phyloP scores from a whole-genome alignment of 495 filamentous ascomycete genomes.

The Xylaria sp. region DNA sequence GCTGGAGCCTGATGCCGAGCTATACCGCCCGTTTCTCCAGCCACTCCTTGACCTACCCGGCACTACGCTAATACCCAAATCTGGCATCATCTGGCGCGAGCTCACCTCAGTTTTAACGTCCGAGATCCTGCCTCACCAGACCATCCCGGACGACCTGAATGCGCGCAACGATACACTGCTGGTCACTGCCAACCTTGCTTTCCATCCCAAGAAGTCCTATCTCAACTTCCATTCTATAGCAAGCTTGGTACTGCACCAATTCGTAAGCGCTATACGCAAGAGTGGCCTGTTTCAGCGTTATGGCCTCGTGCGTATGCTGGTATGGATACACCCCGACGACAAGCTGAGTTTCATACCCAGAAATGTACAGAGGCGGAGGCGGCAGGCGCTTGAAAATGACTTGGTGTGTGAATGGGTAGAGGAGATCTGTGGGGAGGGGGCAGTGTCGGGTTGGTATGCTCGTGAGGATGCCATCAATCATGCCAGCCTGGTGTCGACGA shows the following conservation, averaged over 20 bases:
- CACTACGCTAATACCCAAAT: conserved; percentile 60
- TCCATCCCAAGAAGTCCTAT: conserved; percentile 47
- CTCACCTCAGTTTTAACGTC: conserved; percentile 55
- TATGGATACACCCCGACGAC: conserved; percentile 63
- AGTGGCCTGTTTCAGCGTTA: conserved; percentile 62
- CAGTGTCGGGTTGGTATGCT: conserved; percentile 25
- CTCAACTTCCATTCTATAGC: conserved; percentile 48
- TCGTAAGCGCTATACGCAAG: conserved; percentile 52
- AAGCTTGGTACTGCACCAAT: conserved; percentile 53
- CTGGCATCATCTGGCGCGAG: conserved; percentile 58
- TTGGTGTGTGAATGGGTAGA: conserved; percentile 56
- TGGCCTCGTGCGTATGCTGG: conserved; percentile 74
- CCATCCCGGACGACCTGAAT: conserved; percentile 36
- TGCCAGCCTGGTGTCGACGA: conserved; percentile 35
- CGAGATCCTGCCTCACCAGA: conserved; percentile 59
- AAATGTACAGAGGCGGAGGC: conserved; percentile 55
- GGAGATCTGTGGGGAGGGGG: conserved; percentile 49
- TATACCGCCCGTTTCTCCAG: conserved; percentile 65
- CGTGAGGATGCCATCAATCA: conserved; percentile 46
- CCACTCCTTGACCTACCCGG: conserved; percentile 64
- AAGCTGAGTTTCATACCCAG: conserved; percentile 61
- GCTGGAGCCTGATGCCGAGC: conserved; percentile 66
- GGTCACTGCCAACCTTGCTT: conserved; percentile 65
- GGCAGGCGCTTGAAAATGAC: conserved; percentile 63
- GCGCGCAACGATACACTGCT: conserved; percentile 70